Conservation (phyloP, 306 rosid genomes). For the Calophaca sinica region DNA sequence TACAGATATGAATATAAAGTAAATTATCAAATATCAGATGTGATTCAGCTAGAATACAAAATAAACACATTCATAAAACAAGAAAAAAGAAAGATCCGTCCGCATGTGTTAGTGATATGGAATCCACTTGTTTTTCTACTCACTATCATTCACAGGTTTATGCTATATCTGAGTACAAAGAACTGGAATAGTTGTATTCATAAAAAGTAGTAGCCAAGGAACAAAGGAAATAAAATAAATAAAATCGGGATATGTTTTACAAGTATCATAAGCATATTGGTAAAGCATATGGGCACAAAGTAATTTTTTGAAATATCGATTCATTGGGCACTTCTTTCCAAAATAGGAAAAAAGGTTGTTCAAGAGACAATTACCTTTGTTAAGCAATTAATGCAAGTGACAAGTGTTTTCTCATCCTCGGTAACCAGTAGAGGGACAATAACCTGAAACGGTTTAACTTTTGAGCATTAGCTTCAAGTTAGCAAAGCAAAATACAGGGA, state of each 20-base stretch:
- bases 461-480: slow-evolving; percentile 37
- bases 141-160: slow-evolving; percentile 20
- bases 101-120: slow-evolving; percentile 19
- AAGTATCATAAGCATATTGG: slow-evolving; percentile 3
- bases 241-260: not conserved
- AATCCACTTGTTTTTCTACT: slow-evolving; percentile 21
- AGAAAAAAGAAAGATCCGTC: slow-evolving; percentile 5
- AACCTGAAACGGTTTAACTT: slow-evolving; percentile 69
- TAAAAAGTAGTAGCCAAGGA: slow-evolving; percentile 8
- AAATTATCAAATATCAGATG: slow-evolving; percentile 11
- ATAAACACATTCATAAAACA: slow-evolving; percentile 29
- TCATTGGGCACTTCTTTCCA: slow-evolving; percentile 4
- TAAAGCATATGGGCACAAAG: slow-evolving; percentile 5
- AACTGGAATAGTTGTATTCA: slow-evolving; percentile 25
- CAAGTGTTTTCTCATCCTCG: slow-evolving; percentile 97
- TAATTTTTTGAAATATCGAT: slow-evolving; percentile 36
- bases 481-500: slow-evolving; percentile 14
- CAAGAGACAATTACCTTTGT: slow-evolving; percentile 76
- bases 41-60: slow-evolving; percentile 6
- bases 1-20: slow-evolving; percentile 16
- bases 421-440: slow-evolving; percentile 87
- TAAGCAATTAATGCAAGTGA: slow-evolving; percentile 88
- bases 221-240: slow-evolving; percentile 4
- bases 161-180: slow-evolving; percentile 12
- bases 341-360: slow-evolving; percentile 29